A percentile compares a stretch with the other conserved stretches of the same genome.
phyloP scores from a whole-genome alignment of 139 green algal species.

The Chlamydomonas applanata region DNA sequence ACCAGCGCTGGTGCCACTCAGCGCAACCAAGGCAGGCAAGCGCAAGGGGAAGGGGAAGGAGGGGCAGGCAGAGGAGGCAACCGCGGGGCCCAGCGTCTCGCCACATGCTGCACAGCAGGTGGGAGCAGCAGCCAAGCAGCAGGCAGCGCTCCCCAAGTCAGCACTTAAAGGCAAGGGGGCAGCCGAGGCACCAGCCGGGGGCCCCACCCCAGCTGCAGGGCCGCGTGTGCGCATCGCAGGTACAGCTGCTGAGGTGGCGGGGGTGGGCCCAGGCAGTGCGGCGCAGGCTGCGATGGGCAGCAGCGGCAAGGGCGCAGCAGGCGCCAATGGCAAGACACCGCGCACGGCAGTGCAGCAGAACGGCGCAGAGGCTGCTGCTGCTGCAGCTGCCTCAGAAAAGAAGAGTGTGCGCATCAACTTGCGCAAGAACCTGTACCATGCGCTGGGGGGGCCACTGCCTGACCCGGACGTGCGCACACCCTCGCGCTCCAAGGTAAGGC shows the following conservation, averaged over 20 bases:
- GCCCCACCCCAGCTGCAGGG: conserved; percentile 3
- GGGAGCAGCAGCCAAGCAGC: too few relatives aligned
- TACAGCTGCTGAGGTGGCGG: not conserved
- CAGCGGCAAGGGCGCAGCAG: too few relatives aligned
- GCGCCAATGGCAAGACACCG: not conserved
- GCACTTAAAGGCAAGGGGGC: not conserved
- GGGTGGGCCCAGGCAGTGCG: not conserved
- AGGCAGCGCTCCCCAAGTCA: conserved; percentile 1
- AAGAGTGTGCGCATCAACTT: conserved; percentile 73
- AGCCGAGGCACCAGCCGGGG: not conserved
- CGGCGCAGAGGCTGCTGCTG: too few relatives aligned
- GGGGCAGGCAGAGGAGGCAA: too few relatives aligned
- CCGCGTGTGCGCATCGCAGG: not conserved
- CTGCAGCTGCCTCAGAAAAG: conserved; percentile 23
- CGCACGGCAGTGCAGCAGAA: not conserved
- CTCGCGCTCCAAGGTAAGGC: conserved; percentile 58
- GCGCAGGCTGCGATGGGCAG: not conserved
- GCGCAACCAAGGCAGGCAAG: too few relatives aligned
- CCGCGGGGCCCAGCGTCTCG: too few relatives aligned
- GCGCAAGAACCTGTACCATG: conserved; percentile 74
- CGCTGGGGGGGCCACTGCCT: conserved; percentile 59
- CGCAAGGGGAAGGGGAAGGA: too few relatives aligned
- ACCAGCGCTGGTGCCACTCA: too few relatives aligned
- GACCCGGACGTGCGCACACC: conserved; percentile 73
- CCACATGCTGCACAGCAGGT: too few relatives aligned